A percentile compares a stretch with the other conserved stretches of the same genome.
These are phyloP conservation scores for Auriculariales sp. DNA, from an alignment of 768 basidiomycete genomes.

Conservation along the genomic window DNA sequence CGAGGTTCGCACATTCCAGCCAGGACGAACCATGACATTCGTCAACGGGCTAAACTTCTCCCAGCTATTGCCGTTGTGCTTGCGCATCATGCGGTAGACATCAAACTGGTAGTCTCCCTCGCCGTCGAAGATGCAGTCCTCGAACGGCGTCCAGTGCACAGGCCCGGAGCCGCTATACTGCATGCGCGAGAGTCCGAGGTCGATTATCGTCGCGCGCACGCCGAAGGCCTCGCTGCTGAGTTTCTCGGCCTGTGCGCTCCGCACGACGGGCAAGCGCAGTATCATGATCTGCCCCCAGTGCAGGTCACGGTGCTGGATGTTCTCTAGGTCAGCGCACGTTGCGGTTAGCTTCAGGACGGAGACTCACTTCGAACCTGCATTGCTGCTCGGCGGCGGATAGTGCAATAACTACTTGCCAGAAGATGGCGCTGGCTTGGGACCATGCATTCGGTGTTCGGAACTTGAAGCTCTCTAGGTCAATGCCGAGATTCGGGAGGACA, in stretches of 20 bases:
- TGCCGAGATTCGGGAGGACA: slow-evolving; percentile 78
- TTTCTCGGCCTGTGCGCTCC: slow-evolving; percentile 19
- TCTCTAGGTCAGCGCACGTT: too few relatives aligned
- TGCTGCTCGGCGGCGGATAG: slow-evolving; percentile 68
- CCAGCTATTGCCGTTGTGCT: slow-evolving; percentile 51
- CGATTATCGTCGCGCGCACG: slow-evolving; percentile 75
- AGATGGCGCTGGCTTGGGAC: slow-evolving; percentile 76
- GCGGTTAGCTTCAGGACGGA: neutral
- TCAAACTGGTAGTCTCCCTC: slow-evolving; percentile 92
- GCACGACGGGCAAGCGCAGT: slow-evolving; percentile 21
- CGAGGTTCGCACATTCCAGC: neutral
- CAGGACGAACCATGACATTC: slow-evolving; percentile 62
- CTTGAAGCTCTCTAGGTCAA: slow-evolving; percentile 75
- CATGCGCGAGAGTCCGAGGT: slow-evolving; percentile 86
- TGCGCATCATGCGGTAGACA: slow-evolving; percentile 79
- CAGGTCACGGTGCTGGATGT: slow-evolving; percentile 93
- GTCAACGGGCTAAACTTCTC: slow-evolving; percentile 63
- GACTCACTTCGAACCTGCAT: slow-evolving; percentile 73
- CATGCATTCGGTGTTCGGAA: slow-evolving; percentile 57
- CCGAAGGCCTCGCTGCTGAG: slow-evolving; percentile 31
- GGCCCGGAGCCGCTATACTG: slow-evolving; percentile 35
- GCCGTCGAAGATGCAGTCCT: slow-evolving; percentile 83
- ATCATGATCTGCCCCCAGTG: slow-evolving; percentile 96
- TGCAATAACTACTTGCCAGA: slow-evolving; percentile 78
- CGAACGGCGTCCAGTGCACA: slow-evolving; percentile 67